Evolutionary conservation across 2,329 filamentous ascomycete genomes (phyloP), one percentile per base, ranked within the genome.

Genomic region (Endothia cerciana): DNA sequence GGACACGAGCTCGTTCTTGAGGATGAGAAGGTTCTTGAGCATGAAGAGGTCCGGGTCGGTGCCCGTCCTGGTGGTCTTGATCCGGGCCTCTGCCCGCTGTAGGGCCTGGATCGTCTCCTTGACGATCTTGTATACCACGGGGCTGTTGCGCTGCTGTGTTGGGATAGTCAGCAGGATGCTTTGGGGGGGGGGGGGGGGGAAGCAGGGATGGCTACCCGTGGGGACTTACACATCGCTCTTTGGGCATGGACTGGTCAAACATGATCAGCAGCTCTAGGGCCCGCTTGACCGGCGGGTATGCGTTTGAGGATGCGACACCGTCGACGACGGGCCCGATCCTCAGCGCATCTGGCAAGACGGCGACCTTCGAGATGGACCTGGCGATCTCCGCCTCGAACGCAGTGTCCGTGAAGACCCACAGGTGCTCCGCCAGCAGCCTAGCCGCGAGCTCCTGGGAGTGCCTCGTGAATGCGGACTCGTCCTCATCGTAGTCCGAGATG

Each of bases 1-100:
- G 11, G 94, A 94, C 33, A 99, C 89, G 61, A 99, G 91, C 75
- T 97, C 92, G 75, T 97, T 96, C 78, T 98, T 98, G 61, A 99
- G 86, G 60, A 97, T 90, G 60, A 99, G 89, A 1, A 99, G 85
- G 75, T 99, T 97, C 72, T 94, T 95, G 72, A 99, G 90, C 73
- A 97, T 89, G 78, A 99, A 99, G 4, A 99, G 85, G 71, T 97
- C 91, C 0, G 91, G 87, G 74, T 98, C 93, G 7, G 89, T 75
- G 28, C 85, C 82, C 64, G 77, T 74, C 70, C 82, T 84, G 69
- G 87, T 87, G 43, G 85, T 85, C 64, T 88, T 85, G 71, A 97
- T 90, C 67, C 87, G 86, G 6, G 84, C 81, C 70, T 93, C 91
- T 36, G 93, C 94, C 60, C 89, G 85, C 69, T 93, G 87, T 22